Evolutionary conservation across 306 rosid species (phyloP), one percentile per base, ranked within the genome.

Genomic region (Sicyos edulis): DNA sequence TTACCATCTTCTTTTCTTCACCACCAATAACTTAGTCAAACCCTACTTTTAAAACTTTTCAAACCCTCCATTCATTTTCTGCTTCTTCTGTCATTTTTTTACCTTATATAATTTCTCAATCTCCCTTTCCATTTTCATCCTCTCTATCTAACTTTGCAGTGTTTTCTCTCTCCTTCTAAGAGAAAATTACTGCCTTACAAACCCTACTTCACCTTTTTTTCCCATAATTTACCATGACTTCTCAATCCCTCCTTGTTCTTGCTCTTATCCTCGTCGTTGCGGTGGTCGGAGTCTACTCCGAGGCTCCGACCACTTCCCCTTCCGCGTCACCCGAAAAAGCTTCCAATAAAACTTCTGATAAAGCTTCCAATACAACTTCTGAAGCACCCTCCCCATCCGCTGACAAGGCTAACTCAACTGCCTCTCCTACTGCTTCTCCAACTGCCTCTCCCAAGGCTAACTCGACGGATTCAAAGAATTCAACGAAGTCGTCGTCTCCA

Each of bases 11-110:
- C 8, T 62, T 2, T 16, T 32, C 50, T 62, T 62, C 24, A 62
- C 69, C 26, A 62, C 70, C 70, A n/a, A 34, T 13, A 64, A 64
- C 70, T 40, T 40, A 3, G 70, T 64, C 70, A 64, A 37, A 65
- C 71, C 54, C 22, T n/a, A 49, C 51, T 56, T 70, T 15, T 26
- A 51, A 24, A 58, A 10, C 32, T n/a, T 26, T 52, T 16, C 22
- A 22, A 51, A 15, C 49, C 14, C 74, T 51, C 47, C 59, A 24
- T 70, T 10, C 44, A 51, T 70, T 70, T 32, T 49, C 22, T 16
- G 47, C 49, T 20, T 68, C 73, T 11, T 6, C n/a, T 58, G 17
- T 66, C 54, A 4, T 51, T 66, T 21, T 24, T 68, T 26, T 13
- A 17, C 44, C 44, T 45, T 67, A 1, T 49, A 65, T 63, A 65